Percentiles rank a stretch among this genome's conserved stretches.
Conservation (phyloP, 768 basidiomycete genomes). For the Russula virescens region DNA sequence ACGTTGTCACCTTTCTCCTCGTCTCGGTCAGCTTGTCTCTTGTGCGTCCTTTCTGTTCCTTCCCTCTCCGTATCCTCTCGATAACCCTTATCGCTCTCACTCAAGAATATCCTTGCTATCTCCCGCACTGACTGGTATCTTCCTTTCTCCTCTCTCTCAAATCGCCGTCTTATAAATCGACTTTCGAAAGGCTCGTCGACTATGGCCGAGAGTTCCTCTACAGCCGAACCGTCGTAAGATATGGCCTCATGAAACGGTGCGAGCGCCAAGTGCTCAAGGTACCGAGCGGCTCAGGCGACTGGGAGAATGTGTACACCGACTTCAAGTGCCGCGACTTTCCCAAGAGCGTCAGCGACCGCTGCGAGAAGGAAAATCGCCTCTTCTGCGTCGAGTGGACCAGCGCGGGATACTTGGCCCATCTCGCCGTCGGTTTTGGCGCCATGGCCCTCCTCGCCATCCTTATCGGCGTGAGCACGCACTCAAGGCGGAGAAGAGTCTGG, state of each 20-base stretch:
- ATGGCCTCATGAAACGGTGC: slow-evolving; percentile 57
- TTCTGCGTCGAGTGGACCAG: slow-evolving; percentile 69
- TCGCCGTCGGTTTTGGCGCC: slow-evolving; percentile 58
- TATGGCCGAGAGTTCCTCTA: slow-evolving; percentile 40
- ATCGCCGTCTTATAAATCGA: neutral
- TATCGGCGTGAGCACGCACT: slow-evolving; percentile 67
- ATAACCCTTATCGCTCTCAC: neutral
- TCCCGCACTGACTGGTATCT: slow-evolving; percentile 59
- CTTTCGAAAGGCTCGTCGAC: slow-evolving; percentile 33
- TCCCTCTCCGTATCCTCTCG: neutral
- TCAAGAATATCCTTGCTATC: slow-evolving; percentile 54
- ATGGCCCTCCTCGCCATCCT: slow-evolving; percentile 53
- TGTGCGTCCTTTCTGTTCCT: slow-evolving; percentile 36
- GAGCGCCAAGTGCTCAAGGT: slow-evolving; percentile 44
- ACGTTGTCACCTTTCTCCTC: slow-evolving; percentile 56
- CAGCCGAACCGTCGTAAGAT: slow-evolving; percentile 45
- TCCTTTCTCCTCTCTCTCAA: slow-evolving; percentile 17
- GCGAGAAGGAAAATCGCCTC: slow-evolving; percentile 46
- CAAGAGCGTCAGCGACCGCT: slow-evolving; percentile 40
- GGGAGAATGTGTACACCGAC: slow-evolving; percentile 44
- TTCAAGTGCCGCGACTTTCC: slow-evolving; percentile 67
- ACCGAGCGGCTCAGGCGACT: slow-evolving; percentile 41
- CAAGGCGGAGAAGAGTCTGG: slow-evolving; percentile 72
- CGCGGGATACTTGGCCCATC: slow-evolving; percentile 59
- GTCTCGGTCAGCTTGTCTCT: slow-evolving; percentile 46